phyloP scores from a whole-genome alignment of 2,329 filamentous ascomycete genomes.

The Fusarium beomiforme region DNA sequence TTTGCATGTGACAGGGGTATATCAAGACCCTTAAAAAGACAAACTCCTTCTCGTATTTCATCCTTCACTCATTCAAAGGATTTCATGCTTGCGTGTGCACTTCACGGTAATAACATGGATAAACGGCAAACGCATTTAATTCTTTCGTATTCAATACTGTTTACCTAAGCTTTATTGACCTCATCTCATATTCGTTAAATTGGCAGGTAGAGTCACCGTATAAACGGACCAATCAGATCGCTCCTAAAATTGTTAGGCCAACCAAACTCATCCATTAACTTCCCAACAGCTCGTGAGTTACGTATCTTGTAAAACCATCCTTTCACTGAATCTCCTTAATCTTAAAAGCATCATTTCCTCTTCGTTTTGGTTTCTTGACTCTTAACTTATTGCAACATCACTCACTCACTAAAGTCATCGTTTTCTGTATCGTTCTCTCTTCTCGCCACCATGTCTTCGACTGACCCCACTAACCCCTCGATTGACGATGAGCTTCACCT shows the following conservation, averaged over 20 bases:
- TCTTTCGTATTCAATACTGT: not conserved
- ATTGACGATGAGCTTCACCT: conserved; percentile 41
- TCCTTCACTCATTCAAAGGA: not conserved
- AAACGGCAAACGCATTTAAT: not conserved
- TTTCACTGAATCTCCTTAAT: conserved; percentile 6
- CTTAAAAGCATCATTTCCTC: conserved; percentile 12
- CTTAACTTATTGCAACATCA: not conserved
- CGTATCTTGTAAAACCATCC: conserved; percentile 4
- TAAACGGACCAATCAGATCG: conserved; percentile 24
- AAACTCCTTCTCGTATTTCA: not conserved
- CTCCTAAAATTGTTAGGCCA: conserved; percentile 30
- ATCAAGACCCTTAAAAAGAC: not conserved
- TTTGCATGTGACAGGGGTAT: not conserved
- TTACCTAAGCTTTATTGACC: not conserved
- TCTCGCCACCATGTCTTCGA: conserved; percentile 30
- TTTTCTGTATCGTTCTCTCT: not conserved
- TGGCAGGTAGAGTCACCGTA: not conserved
- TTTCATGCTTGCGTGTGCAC: not conserved
- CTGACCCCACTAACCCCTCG: conserved; percentile 38
- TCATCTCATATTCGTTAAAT: not conserved
- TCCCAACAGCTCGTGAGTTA: conserved; percentile 27
- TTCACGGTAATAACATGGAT: not conserved
- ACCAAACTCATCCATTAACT: conserved; percentile 3
- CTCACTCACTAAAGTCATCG: not conserved
- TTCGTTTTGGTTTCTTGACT: not conserved